Conservation (phyloP, 495 filamentous ascomycete species). For the Xylaria grammica region DNA sequence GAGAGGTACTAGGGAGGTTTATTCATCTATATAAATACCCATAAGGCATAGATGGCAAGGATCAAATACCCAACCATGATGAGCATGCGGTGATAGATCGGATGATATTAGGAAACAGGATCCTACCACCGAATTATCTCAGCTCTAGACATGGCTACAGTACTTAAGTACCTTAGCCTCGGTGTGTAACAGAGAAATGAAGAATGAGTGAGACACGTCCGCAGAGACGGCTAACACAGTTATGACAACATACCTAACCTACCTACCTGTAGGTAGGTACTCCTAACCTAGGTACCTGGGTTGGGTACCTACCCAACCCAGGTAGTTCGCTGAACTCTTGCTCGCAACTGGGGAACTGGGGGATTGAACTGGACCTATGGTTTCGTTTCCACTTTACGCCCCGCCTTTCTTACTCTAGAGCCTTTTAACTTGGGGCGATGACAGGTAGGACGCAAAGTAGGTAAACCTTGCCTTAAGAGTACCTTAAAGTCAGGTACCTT, state of each 20-base stretch:
- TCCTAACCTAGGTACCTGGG: no score
- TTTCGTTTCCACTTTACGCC: background rate
- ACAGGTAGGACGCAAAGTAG: background rate
- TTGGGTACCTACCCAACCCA: no score
- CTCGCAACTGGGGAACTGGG: no score
- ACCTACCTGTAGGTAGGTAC: no score
- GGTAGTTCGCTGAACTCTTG: no score
- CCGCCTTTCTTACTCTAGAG: slow-evolving; percentile 5
- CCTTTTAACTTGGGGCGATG: background rate
- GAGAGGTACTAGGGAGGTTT: background rate
- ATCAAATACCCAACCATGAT: slow-evolving; percentile 7
- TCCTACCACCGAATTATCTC: no score
- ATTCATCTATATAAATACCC: slow-evolving; percentile 22
- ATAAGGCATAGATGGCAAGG: background rate
- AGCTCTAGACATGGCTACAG: no score
- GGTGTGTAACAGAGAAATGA: background rate
- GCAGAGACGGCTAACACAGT: no score
- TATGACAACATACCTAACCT: no score
- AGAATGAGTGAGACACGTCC: background rate
- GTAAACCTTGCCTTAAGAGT: no score
- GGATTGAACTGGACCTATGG: background rate
- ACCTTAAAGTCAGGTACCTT: no score
- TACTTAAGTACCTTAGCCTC: background rate
- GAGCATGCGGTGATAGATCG: background rate
- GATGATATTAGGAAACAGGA: background rate